Conservation (phyloP, 2,329 filamentous ascomycete genomes). For the Aspergillus neoniger region DNA sequence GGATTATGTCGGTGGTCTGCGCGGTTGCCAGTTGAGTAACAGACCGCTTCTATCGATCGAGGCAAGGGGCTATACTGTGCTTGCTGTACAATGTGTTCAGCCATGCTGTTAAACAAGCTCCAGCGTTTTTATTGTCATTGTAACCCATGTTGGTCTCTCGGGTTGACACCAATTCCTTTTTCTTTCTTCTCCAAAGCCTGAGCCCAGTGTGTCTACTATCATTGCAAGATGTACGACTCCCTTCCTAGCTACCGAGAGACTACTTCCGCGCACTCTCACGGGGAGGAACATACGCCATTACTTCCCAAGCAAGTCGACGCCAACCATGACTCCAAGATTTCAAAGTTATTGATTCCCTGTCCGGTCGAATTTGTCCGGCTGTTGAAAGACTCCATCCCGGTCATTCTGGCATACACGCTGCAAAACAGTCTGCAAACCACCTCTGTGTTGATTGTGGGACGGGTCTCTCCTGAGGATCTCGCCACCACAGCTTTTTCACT, state of each 20-base stretch:
- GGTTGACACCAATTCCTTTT: background rate
- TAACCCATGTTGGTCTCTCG: background rate
- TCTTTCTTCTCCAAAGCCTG: too few species aligned
- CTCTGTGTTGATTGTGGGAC: slow-evolving; percentile 78
- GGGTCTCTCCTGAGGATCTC: slow-evolving; percentile 75
- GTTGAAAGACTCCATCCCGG: slow-evolving; percentile 69
- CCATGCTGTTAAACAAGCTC: background rate
- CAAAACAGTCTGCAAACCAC: slow-evolving; percentile 84
- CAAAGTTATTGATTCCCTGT: background rate
- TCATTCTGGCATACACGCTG: slow-evolving; percentile 80
- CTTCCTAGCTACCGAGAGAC: background rate
- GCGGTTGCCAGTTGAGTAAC: background rate
- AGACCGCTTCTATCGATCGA: background rate
- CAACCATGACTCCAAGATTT: background rate
- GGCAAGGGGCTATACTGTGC: background rate
- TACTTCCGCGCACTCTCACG: background rate
- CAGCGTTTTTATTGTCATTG: background rate
- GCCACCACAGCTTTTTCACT: slow-evolving; percentile 84
- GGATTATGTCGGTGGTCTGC: background rate
- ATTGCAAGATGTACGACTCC: slow-evolving; percentile 14
- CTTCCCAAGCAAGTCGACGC: slow-evolving; percentile 26
- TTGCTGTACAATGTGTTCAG: background rate
- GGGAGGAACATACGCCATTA: slow-evolving; percentile 31
- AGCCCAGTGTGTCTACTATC: background rate
- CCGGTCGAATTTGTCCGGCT: slow-evolving; percentile 67